phyloP scores from a whole-genome alignment of 257 asterid species.

The Scutellaria baicalensis region DNA sequence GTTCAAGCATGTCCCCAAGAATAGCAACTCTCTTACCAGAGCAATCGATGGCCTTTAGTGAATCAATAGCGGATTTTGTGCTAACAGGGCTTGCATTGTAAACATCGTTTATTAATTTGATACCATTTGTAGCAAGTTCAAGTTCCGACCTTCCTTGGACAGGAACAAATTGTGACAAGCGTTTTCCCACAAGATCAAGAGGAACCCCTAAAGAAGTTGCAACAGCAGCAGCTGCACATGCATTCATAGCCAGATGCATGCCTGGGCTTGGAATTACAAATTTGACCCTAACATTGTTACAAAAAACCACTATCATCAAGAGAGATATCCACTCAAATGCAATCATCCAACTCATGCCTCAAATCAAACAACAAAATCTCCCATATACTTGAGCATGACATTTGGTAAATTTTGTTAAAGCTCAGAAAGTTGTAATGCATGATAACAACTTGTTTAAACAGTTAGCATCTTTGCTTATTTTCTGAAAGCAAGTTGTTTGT shows the following conservation, averaged over 20 bases:
- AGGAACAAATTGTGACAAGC: constrained; percentile 19
- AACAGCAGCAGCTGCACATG: constrained; percentile 41
- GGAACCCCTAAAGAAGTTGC: constrained; percentile 25
- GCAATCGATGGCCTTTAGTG: constrained; percentile 17
- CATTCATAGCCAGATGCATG: constrained; percentile 25
- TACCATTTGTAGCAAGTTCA: constrained; percentile 19
- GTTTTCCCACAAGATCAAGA: constrained; percentile 20
- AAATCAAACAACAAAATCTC: neutral
- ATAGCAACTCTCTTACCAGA: constrained; percentile 32
- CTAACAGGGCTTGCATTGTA: constrained; percentile 32
- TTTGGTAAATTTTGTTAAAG: neutral
- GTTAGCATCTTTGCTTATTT: no score
- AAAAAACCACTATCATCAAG: neutral
- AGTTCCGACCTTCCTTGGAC: constrained; percentile 21
- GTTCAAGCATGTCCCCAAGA: constrained; percentile 44
- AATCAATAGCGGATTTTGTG: constrained; percentile 22
- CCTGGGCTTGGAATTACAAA: constrained; percentile 28
- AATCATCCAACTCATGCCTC: neutral
- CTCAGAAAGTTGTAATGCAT: no score
- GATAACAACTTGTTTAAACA: no score
- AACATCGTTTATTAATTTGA: constrained; percentile 22
- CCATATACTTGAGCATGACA: neutral
- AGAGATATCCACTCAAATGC: neutral
- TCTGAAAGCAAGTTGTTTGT: no score
- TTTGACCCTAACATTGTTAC: constrained; percentile 17